Evolutionary conservation across 208 protist species (phyloP).

Genomic region (Acanthamoeba castellanii): DNA sequence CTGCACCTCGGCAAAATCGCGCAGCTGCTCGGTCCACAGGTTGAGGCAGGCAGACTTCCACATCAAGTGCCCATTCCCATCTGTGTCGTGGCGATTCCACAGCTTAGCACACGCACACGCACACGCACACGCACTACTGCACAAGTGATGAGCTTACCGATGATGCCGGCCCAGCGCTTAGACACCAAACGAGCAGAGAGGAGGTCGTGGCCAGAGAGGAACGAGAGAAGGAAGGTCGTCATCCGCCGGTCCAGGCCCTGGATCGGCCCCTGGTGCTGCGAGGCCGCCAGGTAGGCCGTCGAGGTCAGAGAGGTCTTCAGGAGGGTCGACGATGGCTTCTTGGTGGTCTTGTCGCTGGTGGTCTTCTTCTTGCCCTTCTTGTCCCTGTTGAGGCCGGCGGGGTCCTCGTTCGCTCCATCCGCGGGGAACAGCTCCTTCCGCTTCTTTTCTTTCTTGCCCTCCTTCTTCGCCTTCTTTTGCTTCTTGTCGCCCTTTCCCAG

Average conservation of each 20-base stretch:
- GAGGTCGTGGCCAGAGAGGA: slow-evolving; percentile 46
- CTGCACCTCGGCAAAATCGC: not conserved
- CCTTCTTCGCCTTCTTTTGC: not conserved
- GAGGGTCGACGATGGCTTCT: not conserved
- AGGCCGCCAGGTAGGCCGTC: not conserved
- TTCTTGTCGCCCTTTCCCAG: not conserved
- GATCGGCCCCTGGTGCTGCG: not conserved
- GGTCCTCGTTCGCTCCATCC: not conserved
- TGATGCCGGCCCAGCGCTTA: not conserved
- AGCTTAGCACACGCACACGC: not conserved
- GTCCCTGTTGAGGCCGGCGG: not conserved
- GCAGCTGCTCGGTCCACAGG: not conserved
- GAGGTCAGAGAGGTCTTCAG: not conserved
- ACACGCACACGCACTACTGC: not conserved
- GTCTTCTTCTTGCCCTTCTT: slow-evolving; percentile 1
- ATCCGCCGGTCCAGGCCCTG: not conserved
- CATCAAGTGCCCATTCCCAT: not conserved
- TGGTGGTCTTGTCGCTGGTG: not conserved
- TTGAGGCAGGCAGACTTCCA: slow-evolving; percentile 28
- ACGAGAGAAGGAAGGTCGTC: slow-evolving; percentile 3
- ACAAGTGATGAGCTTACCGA: not conserved
- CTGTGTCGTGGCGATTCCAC: not conserved
- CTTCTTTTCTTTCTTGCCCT: not conserved
- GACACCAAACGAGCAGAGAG: not conserved
- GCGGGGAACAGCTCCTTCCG: not conserved